phyloP scores from a whole-genome alignment of 2,329 filamentous ascomycete genomes.

The Fusarium scirpi region DNA sequence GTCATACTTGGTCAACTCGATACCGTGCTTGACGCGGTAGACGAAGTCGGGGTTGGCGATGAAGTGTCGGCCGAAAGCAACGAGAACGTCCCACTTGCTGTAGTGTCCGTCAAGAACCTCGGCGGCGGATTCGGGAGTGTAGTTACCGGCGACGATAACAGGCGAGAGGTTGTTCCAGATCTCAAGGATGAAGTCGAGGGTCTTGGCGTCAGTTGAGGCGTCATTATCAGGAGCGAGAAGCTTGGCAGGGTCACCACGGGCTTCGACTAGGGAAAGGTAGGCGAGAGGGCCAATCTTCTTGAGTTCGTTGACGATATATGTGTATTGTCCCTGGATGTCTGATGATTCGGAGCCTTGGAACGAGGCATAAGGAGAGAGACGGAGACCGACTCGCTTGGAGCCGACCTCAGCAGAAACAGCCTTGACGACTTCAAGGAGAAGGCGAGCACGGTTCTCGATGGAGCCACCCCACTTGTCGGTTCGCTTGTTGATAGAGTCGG shows the following conservation, averaged over 20 bases:
- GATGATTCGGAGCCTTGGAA: slow-evolving; percentile 45
- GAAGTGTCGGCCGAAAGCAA: slow-evolving; percentile 49
- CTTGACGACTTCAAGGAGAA: slow-evolving; percentile 60
- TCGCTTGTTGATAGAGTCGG: slow-evolving; percentile 51
- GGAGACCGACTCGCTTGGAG: slow-evolving; percentile 55
- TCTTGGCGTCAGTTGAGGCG: slow-evolving; percentile 50
- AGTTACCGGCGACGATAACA: slow-evolving; percentile 46
- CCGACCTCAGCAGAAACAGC: slow-evolving; percentile 50
- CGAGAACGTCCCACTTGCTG: slow-evolving; percentile 46
- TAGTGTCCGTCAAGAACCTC: slow-evolving; percentile 44
- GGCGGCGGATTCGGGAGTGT: slow-evolving; percentile 34
- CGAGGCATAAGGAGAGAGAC: slow-evolving; percentile 51
- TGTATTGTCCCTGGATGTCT: slow-evolving; percentile 37
- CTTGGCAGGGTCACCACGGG: slow-evolving; percentile 38
- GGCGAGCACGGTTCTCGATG: slow-evolving; percentile 64
- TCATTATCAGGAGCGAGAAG: slow-evolving; percentile 29
- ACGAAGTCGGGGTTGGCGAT: slow-evolving; percentile 49
- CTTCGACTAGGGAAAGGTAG: slow-evolving; percentile 49
- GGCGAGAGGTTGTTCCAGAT: slow-evolving; percentile 48
- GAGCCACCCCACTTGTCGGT: slow-evolving; percentile 67
- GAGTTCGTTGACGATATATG: slow-evolving; percentile 45
- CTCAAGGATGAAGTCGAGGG: slow-evolving; percentile 49
- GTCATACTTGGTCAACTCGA: slow-evolving; percentile 44
- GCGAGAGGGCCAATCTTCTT: slow-evolving; percentile 48
- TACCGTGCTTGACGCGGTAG: slow-evolving; percentile 41